Conservation (phyloP, 2,329 filamentous ascomycete species). For the Monilinia fructigena region DNA sequence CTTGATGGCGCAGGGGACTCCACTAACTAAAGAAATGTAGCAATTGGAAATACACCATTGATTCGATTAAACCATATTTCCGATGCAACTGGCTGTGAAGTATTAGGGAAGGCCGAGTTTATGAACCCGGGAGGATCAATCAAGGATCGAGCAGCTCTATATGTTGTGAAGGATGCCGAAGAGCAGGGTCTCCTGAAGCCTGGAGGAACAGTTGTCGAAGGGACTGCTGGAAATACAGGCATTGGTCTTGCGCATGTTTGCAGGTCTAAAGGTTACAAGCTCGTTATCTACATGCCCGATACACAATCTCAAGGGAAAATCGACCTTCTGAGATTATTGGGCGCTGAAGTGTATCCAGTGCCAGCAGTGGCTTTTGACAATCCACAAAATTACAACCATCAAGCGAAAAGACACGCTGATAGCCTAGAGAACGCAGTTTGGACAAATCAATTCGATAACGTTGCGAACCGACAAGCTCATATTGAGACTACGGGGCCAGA, state of each 20-base stretch:
- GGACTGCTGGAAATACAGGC: constrained; percentile 95
- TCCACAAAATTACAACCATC: constrained; percentile 96
- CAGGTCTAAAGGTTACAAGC: constrained; percentile 83
- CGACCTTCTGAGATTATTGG: constrained; percentile 83
- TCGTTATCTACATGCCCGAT: constrained; percentile 99
- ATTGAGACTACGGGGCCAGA: constrained; percentile 96
- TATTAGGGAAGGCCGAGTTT: constrained; percentile 97
- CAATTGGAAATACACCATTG: constrained; percentile 95
- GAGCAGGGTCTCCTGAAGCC: constrained; percentile 77
- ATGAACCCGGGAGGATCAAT: constrained; percentile 96
- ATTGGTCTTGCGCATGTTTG: constrained; percentile 98
- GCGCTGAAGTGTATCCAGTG: constrained; percentile 93
- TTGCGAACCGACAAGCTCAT: constrained; percentile 87
- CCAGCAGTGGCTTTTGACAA: constrained; percentile 95
- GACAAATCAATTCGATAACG: constrained; percentile 99
- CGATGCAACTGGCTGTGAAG: constrained; percentile 85
- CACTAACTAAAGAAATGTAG: constrained; percentile 48
- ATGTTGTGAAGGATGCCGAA: constrained; percentile 91
- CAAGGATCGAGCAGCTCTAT: constrained; percentile 94
- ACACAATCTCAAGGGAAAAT: constrained; percentile 98
- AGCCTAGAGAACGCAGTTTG: constrained; percentile 83
- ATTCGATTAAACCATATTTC: constrained; percentile 88
- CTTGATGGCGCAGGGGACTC: constrained; percentile 15
- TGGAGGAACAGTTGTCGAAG: constrained; percentile 93
- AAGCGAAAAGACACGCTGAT: constrained; percentile 88